Conservation (phyloP, 2,329 filamentous ascomycete species). For the Clonostachys chloroleuca region DNA sequence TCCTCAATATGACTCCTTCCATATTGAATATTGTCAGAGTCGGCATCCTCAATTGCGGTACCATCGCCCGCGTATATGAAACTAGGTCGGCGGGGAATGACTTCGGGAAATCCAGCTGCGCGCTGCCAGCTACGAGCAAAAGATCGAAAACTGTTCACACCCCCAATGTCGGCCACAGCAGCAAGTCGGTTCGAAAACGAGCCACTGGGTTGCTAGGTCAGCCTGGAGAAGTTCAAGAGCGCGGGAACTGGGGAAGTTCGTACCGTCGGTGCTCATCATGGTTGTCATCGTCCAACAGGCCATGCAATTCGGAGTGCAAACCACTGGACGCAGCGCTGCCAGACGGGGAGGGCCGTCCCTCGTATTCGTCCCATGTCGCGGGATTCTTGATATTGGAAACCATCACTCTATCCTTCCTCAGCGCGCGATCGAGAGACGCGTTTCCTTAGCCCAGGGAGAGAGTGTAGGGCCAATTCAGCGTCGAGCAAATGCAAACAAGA, state of each 20-base stretch:
- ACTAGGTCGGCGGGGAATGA: conserved; percentile 73
- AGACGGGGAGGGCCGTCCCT: conserved; percentile 32
- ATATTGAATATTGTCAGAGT: conserved; percentile 29
- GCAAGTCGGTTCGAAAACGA: conserved; percentile 54
- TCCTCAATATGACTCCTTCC: conserved; percentile 32
- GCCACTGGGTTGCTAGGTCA: conserved; percentile 36
- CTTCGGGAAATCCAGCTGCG: conserved; percentile 82
- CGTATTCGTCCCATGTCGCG: conserved; percentile 41
- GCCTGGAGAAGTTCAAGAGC: background rate
- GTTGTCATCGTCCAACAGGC: conserved; percentile 35
- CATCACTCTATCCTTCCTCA: conserved; percentile 11
- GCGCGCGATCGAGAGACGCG: no score
- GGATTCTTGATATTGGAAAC: conserved; percentile 25
- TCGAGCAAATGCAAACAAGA: background rate
- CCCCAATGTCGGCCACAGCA: conserved; percentile 68
- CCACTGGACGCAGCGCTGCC: conserved; percentile 36
- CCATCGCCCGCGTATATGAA: conserved; percentile 63
- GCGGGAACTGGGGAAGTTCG: no score
- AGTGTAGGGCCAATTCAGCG: background rate
- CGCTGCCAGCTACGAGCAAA: conserved; percentile 92
- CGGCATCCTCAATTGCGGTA: conserved; percentile 3
- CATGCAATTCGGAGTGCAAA: conserved; percentile 34
- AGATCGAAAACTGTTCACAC: conserved; percentile 89
- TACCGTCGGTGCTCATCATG: conserved; percentile 10
- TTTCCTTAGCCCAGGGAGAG: no score